Evolutionary conservation across 352 stramenopile species (phyloP), one percentile per base, ranked within the genome.

Genomic region (Globisporangium apiculatum): DNA sequence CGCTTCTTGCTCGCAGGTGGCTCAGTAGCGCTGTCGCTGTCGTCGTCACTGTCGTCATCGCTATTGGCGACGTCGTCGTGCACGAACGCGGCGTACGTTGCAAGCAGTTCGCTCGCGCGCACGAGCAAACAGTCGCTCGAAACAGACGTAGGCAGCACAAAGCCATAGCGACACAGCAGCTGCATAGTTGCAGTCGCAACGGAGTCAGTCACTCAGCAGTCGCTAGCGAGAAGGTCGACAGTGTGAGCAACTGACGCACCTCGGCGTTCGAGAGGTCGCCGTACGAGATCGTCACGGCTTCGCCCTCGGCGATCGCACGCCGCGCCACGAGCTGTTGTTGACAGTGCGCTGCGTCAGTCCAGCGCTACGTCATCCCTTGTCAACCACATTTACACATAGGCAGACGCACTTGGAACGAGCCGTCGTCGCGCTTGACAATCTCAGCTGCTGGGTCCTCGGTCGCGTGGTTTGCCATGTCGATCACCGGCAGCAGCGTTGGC

Each of bases 381-480:
- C 24, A 31, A 31, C 2, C 24, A 31, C 24, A 55, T 15, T 48
- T 14, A 57, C 42, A 6, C 35, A 67, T n/a, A 24, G 10, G 42
- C 31, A 35, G 3, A 58, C 57, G 35, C 31, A 91, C 80, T 71
- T 78, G 62, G 50, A 79, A 91, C 37, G 57, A 62, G 12, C 72
- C 71, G 7, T 66, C 55, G 2, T 76, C 65, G 17, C 57, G 67
- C 49, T 70, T 77, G 10, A 74, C 59, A 61, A 91, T 91, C 48
- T 68, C 68, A 3, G 80, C 78, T 0, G 67, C 65, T 3, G 78
- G 75, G 12, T 71, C 62, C 6, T 58, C 57, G 11, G 61, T 61
- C 9, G 76, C 67, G 55, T 91, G 78, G 67, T 91, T 91, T 31
- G 76, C 80, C 80, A 91, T 91, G 57, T 91, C 78, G 56, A 91